Percentiles rank a stretch among this genome's conserved stretches.
Conservation (phyloP, 177 flowering plant species). For the Vitis hybrid region DNA sequence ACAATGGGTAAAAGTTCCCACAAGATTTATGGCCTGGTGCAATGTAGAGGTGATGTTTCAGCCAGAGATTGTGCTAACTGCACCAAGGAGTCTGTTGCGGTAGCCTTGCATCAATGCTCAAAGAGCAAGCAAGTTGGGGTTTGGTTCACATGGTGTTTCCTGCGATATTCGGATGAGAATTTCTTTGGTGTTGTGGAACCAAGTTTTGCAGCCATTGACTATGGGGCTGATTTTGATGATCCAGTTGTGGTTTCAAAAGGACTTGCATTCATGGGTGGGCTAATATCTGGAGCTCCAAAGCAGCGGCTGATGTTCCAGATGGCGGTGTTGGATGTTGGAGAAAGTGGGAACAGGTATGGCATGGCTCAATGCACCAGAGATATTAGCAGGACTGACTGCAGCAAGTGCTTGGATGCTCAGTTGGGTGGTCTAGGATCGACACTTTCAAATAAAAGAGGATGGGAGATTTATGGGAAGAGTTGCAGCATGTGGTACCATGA, state of each 20-base stretch:
- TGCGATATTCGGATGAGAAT: constrained; percentile 17
- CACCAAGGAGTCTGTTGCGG: not conserved
- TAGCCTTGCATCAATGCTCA: constrained; percentile 12
- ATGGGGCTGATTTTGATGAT: constrained; percentile 17
- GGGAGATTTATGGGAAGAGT: constrained; percentile 20
- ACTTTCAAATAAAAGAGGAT: constrained; percentile 6
- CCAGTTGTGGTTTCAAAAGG: constrained; percentile 15
- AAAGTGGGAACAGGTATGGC: constrained; percentile 21
- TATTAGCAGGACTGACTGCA: constrained; percentile 16
- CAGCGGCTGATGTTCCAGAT: constrained; percentile 16
- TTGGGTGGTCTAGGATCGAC: constrained; percentile 1
- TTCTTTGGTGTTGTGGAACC: constrained; percentile 20
- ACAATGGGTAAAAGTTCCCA: constrained; percentile 8
- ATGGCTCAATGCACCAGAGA: constrained; percentile 29
- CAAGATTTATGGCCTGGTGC: constrained; percentile 26
- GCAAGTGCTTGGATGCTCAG: constrained; percentile 17
- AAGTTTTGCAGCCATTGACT: not conserved
- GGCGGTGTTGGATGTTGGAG: constrained; percentile 16
- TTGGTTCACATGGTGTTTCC: constrained; percentile 28
- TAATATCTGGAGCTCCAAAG: constrained; percentile 13
- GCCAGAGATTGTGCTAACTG: constrained; percentile 20
- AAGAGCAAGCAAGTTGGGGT: constrained; percentile 14
- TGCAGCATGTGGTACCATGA: constrained; percentile 31
- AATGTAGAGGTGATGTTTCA: constrained; percentile 26
- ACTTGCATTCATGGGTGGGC: constrained; percentile 12